Evolutionary conservation across 78 protist genomes (phyloP).

Genomic region (Dictyostelium capitatum): DNA sequence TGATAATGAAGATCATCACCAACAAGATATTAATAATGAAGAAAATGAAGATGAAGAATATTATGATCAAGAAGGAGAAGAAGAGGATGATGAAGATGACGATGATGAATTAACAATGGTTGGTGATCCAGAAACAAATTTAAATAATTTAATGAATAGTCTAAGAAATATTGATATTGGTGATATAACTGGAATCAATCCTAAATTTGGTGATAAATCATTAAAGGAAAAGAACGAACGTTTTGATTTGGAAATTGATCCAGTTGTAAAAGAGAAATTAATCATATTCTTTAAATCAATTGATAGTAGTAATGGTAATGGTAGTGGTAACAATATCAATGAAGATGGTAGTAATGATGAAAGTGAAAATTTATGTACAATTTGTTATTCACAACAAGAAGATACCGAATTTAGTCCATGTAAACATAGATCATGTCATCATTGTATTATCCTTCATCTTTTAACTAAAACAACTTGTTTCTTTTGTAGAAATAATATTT

Average conservation of each 20-base stretch:
- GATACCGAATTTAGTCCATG: slow-evolving; percentile 23
- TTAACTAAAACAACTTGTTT: slow-evolving; percentile 15
- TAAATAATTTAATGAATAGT: background rate
- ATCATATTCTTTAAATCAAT: background rate
- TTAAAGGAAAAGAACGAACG: background rate
- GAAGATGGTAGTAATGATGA: background rate
- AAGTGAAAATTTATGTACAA: background rate
- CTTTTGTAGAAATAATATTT: slow-evolving; percentile 15
- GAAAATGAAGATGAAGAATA: background rate
- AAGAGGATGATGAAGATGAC: background rate
- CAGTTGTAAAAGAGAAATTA: background rate
- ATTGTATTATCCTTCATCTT: slow-evolving; percentile 24
- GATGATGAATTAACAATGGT: background rate
- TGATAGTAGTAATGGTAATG: no score
- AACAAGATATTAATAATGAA: background rate
- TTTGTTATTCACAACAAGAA: background rate
- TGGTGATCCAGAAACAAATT: no score
- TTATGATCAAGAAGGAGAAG: background rate
- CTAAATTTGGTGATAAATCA: background rate
- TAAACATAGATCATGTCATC: slow-evolving; percentile 36
- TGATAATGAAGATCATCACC: background rate
- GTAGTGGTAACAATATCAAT: no score
- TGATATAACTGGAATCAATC: background rate
- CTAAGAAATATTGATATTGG: background rate
- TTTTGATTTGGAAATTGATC: background rate